These are phyloP conservation scores for Protomyces gravidus DNA, from an alignment of 1,139 yeast species.

Conservation along the genomic window DNA sequence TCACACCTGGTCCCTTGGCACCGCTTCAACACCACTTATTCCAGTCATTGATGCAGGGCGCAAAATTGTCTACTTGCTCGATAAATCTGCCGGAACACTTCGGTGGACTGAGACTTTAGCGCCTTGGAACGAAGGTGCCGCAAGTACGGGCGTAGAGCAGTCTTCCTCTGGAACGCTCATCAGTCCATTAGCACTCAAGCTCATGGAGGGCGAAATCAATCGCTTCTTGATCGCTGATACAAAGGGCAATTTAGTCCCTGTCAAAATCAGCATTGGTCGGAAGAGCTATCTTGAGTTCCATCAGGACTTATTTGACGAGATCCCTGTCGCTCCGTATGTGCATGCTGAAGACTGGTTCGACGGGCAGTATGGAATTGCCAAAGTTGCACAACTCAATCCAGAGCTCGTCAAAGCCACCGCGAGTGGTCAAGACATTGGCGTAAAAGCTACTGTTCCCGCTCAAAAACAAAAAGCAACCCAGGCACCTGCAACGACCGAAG, in stretches of 20 bases:
- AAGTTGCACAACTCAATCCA: slow-evolving; percentile 17
- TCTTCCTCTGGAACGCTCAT: slow-evolving; percentile 12
- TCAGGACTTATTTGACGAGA: slow-evolving; percentile 17
- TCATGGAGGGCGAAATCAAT: slow-evolving; percentile 26
- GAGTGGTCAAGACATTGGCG: slow-evolving; percentile 3
- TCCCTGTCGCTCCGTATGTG: slow-evolving; percentile 1
- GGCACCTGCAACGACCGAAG: neutral
- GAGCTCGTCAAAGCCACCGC: slow-evolving; percentile 5
- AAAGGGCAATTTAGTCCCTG: slow-evolving; percentile 19
- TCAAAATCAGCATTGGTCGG: slow-evolving; percentile 21
- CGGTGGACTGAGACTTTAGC: slow-evolving; percentile 22
- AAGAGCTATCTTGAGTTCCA: slow-evolving; percentile 26
- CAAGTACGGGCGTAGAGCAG: slow-evolving; percentile 22
- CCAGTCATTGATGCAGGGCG: slow-evolving; percentile 14
- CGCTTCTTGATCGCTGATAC: slow-evolving; percentile 24
- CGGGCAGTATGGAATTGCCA: slow-evolving; percentile 5
- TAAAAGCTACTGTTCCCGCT: neutral
- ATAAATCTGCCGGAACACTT: slow-evolving; percentile 21
- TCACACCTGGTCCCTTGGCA: slow-evolving; percentile 23
- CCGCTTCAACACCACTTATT: slow-evolving; percentile 22
- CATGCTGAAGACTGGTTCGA: slow-evolving; percentile 4
- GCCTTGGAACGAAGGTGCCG: slow-evolving; percentile 26
- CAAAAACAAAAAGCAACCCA: neutral
- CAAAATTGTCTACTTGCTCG: slow-evolving; percentile 20
- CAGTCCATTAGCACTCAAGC: slow-evolving; percentile 12